Percentiles rank a stretch among this genome's conserved stretches.
These are phyloP conservation scores for Wickerhamiella alocasiicola DNA, from an alignment of 805 yeast genomes.

Conservation along the genomic window DNA sequence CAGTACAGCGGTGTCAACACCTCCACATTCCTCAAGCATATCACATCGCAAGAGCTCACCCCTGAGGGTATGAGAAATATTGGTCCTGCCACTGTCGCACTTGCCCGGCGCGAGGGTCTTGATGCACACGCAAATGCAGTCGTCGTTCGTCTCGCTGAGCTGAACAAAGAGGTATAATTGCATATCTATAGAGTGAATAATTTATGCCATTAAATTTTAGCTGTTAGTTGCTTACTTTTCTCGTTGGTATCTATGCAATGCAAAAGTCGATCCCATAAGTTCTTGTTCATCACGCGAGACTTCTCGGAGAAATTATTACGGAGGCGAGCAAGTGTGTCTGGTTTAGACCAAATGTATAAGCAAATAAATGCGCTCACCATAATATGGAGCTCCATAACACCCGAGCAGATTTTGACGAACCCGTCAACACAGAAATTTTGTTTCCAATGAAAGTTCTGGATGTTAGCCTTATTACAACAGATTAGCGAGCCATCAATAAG, in stretches of 20 bases:
- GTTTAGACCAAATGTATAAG: conserved; percentile 6
- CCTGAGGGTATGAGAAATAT: conserved; percentile 74
- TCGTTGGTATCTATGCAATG: not conserved
- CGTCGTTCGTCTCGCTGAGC: conserved; percentile 58
- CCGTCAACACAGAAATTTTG: no score
- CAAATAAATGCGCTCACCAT: conserved; percentile 2
- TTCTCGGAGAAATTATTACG: not conserved
- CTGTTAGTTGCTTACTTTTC: not conserved
- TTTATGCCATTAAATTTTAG: not conserved
- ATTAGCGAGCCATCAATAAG: conserved; percentile 1
- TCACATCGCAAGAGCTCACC: conserved; percentile 85
- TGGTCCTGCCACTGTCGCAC: conserved; percentile 92
- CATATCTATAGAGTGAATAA: not conserved
- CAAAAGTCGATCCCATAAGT: conserved; percentile 1
- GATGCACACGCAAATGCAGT: conserved; percentile 98
- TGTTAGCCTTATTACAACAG: not conserved
- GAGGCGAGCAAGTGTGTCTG: not conserved
- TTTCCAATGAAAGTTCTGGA: no score
- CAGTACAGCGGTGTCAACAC: conserved; percentile 97
- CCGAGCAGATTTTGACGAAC: not conserved
- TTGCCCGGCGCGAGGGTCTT: conserved; percentile 92
- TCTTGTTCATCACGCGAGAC: not conserved
- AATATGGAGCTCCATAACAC: not conserved
- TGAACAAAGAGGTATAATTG: not conserved
- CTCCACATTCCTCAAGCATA: conserved; percentile 85